These are phyloP conservation scores for Neonectria hederae DNA, from an alignment of 2,329 filamentous ascomycete species.

Conservation along the genomic window DNA sequence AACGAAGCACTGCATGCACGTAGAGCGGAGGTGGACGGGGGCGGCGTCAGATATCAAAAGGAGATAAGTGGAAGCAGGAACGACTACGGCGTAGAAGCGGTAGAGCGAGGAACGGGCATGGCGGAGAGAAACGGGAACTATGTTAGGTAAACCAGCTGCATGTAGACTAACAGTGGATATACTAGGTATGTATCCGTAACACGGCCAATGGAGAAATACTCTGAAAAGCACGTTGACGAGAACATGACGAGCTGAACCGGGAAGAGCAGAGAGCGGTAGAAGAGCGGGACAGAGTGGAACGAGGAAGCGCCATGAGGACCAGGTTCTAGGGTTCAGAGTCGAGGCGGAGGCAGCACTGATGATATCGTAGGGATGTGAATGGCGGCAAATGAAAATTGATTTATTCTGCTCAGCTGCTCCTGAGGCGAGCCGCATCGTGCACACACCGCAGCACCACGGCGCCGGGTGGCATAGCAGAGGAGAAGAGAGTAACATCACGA, in stretches of 20 bases:
- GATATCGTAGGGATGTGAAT: neutral
- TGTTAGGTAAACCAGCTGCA: conserved; percentile 10
- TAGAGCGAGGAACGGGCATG: conserved; percentile 14
- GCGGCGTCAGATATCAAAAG: conserved; percentile 33
- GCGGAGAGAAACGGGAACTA: conserved; percentile 19
- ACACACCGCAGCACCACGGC: neutral
- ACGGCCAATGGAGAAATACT: conserved; percentile 31
- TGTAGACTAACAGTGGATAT: conserved; percentile 20
- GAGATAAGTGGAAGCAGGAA: conserved; percentile 29
- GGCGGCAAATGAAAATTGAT: neutral
- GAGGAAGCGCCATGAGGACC: neutral
- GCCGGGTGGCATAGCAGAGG: neutral
- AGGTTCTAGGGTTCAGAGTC: neutral
- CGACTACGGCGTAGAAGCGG: conserved; percentile 33
- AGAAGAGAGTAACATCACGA: neutral
- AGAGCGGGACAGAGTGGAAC: neutral
- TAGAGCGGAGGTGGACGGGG: conserved; percentile 6
- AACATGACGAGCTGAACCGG: neutral
- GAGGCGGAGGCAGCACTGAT: neutral
- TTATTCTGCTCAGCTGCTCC: neutral
- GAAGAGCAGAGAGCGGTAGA: neutral
- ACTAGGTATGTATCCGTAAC: conserved; percentile 7
- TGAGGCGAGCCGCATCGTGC: neutral
- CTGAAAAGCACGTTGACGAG: conserved; percentile 14
- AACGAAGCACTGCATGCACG: neutral